Evolutionary conservation across 2,329 filamentous ascomycete genomes (phyloP), one percentile per base, ranked within the genome.

Genomic region (Thelonectria olida): DNA sequence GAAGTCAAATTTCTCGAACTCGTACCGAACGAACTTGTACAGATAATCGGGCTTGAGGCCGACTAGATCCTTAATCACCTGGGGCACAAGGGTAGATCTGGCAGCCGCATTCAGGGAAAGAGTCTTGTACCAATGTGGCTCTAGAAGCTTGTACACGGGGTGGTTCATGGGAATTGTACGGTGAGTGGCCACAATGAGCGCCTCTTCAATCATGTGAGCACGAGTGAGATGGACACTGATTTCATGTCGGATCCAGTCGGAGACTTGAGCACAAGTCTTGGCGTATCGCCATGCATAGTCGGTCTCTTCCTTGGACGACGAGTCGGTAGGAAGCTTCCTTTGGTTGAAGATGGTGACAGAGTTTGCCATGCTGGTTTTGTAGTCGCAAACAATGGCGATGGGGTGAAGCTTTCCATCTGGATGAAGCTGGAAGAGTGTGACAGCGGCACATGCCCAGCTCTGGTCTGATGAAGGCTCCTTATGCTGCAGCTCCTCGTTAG

Each of bases 261-360:
- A 75, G 2, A 77, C 74, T 58, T 84, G 82, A 2, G 77, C 78
- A 47, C 80, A 83, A 0, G 78, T 82, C 70, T 84, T 85, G 19
- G 83, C 82, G 66, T 84, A 84, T 44, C 83, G 73, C 82, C 83
- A 85, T 0, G 81, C 75, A 81, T 81, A 85, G 70, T 85, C 82
- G 3, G 39, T 62, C 38, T 59, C 54, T 27, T 66, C 1, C 71
- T 67, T 45, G 19, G 58, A 61, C 2, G 63, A 68, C 1, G 72
- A 59, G 41, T 77, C 75, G 0, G 66, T 62, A 0, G 80, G 75
- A 1, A 62, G 66, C n/a, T 78, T 65, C 3, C 80, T 73, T 54
- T 76, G 74, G 74, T 85, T 85, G 77, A 83, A 85, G 58, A 84
- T 78, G 41, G 78, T 79, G 45, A 84, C 77, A 0, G 82, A 84